Conservation (phyloP, 2,329 filamentous ascomycete species). For the Escovopsis weberi region DNA sequence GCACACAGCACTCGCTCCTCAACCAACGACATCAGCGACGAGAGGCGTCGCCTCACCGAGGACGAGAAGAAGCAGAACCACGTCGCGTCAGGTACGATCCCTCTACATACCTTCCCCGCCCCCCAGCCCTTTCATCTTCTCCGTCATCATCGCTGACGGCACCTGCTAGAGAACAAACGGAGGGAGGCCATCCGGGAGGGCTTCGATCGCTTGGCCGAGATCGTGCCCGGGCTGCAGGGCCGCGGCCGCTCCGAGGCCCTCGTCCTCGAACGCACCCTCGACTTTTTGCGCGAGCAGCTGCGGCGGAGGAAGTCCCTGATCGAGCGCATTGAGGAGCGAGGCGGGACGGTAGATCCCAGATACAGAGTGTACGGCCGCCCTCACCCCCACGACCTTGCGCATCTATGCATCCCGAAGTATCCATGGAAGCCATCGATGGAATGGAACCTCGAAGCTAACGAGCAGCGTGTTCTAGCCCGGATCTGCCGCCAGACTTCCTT, state of each 20-base stretch:
- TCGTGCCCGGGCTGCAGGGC: slow-evolving; percentile 70
- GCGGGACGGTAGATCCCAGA: slow-evolving; percentile 38
- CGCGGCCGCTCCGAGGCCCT: slow-evolving; percentile 74
- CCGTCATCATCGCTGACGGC: slow-evolving; percentile 5
- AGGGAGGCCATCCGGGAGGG: slow-evolving; percentile 59
- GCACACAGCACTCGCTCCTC: neutral
- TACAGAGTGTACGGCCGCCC: slow-evolving; percentile 24
- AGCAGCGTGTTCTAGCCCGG: neutral
- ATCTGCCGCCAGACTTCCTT: no score
- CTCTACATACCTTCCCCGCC: neutral
- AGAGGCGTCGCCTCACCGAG: slow-evolving; percentile 37
- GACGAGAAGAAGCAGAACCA: slow-evolving; percentile 42
- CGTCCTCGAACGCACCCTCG: slow-evolving; percentile 59
- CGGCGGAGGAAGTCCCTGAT: slow-evolving; percentile 43
- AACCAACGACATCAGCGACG: slow-evolving; percentile 18
- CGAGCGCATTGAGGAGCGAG: slow-evolving; percentile 41
- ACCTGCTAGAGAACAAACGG: slow-evolving; percentile 26
- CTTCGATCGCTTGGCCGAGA: slow-evolving; percentile 65
- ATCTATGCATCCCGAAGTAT: no score
- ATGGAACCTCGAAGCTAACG: no score
- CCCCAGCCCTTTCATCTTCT: neutral
- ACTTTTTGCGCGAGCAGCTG: slow-evolving; percentile 48
- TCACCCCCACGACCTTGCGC: no score
- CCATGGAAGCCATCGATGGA: no score
- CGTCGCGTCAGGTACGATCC: slow-evolving; percentile 33